Conservation (phyloP, 73 alveolate genomes). For the Tetrahymena borealis region DNA sequence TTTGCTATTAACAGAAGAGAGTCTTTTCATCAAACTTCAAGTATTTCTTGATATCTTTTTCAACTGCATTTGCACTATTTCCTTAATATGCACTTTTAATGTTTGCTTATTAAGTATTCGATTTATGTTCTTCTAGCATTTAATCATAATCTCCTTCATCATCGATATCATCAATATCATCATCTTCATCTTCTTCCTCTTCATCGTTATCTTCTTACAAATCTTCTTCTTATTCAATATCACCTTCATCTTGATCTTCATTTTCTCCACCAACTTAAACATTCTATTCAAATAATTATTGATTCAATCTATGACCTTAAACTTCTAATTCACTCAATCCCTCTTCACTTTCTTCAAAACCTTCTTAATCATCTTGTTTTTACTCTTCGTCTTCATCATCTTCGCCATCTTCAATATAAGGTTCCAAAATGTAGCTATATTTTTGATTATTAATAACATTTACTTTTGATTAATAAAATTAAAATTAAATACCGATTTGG, state of each 20-base stretch:
- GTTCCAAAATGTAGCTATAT: background rate
- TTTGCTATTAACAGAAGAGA: background rate
- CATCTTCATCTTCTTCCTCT: background rate
- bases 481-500: background rate
- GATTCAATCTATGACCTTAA: background rate
- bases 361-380: background rate
- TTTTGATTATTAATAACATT: background rate
- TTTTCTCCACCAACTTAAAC: background rate
- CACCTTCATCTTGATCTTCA: background rate
- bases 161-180: background rate
- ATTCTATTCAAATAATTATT: background rate
- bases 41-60: background rate
- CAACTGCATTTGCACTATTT: background rate
- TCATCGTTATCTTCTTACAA: background rate
- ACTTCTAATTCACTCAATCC: background rate
- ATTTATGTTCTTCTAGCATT: background rate
- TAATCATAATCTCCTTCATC: background rate
- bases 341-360: background rate
- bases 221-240: background rate
- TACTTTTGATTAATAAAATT: background rate
- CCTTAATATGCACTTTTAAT: background rate
- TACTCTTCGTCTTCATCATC: background rate
- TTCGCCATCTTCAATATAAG: background rate
- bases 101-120: background rate
- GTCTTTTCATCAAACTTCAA: background rate